Evolutionary conservation across 169 alveolate species (phyloP), one percentile per base, ranked within the genome.

Genomic region (Toxoplasma gondii): DNA sequence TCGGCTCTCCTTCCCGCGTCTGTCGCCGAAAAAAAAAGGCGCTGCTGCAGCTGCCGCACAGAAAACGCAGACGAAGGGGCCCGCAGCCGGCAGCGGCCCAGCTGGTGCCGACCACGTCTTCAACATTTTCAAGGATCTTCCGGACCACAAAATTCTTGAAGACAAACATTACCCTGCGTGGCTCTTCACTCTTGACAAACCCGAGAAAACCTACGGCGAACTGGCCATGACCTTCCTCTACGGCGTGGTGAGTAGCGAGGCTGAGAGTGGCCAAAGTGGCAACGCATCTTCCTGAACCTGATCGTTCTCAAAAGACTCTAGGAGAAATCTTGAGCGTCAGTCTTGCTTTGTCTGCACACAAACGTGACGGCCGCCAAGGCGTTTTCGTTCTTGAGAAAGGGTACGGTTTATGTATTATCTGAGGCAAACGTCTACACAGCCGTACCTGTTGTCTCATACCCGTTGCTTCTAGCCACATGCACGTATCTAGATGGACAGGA

Each of bases 141-240:
- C 36, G 49, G 95, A 92, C 54, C 95, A 92, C 92, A 45, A 64
- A 49, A 9, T 92, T 12, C 92, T 92, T 17, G 41, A 29, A 7
- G 92, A 92, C 67, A 34, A 53, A 38, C 58, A 22, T 43, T 92
- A 92, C 78, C 95, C 95, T 34, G 29, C 54, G 29, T 92, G 95
- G 95, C 88, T 92, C n/a, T 84, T 80, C 80, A 38, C 38, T 12
- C 80, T 92, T 19, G 88, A 31, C 17, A 34, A 67, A 31, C 74
- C 74, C 16, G 88, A 67, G n/a, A 92, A 92, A 38, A 27, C 83
- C 44, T 92, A 92, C 92, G 95, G 95, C 9, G 88, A 92, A 45
- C 88, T 92, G 38, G 92, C 92, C 58, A 38, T 84, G 78, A 84
- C 38, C 38, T 92, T 92, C 38, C 78, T 92, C 0, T 84, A 92